Evolutionary conservation across 1,284 basidiomycete species (phyloP), one percentile per base, ranked within the genome.

Genomic region (Malassezia obtusa): DNA sequence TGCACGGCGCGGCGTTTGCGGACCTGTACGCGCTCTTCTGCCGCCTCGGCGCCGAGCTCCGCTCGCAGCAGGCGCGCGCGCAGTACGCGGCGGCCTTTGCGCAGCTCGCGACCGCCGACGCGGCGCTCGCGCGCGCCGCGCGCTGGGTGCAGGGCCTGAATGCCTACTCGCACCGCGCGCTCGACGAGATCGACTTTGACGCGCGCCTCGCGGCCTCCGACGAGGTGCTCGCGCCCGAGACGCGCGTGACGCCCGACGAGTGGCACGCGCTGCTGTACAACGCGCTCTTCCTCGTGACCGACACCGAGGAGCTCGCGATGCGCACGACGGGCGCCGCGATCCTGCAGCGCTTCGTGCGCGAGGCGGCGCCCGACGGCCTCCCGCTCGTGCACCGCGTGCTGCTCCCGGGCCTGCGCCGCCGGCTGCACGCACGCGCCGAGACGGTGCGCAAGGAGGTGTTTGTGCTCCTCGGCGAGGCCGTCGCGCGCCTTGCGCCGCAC

Each of bases 121-220:
- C 48, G 12, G 44, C 49, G 4, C 54, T 73, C 6, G 45, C 19
- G 22, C 58, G 64, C 4, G 60, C 65, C 11, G 53, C 61, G 11
- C 19, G 45, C 26, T 68, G 64, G 71, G 53, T 60, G 14, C 44
- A 44, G 2, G 64, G 58, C 1, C 79, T 98, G 57, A 98, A 98
- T 67, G 83, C 91, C 0, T 96, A 84, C 74, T 91, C 89, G 1
- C 76, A 75, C 1, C 85, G 82, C 63, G 81, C 89, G 14, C 75
- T 92, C 33, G 89, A 94, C 49, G 90, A 98, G 71, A 87, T 89
- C 1, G 89, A 98, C 73, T 95, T 95, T 65, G 88, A 95, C 59
- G 80, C 81, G 40, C 85, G 92, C 2, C 78, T 98, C 14, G 74
- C 76, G 1, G 90, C 88, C 0, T 95, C 89, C 73, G 79, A 82